Conservation (phyloP, 768 basidiomycete genomes). For the Leucosporidium creatinivorum region DNA sequence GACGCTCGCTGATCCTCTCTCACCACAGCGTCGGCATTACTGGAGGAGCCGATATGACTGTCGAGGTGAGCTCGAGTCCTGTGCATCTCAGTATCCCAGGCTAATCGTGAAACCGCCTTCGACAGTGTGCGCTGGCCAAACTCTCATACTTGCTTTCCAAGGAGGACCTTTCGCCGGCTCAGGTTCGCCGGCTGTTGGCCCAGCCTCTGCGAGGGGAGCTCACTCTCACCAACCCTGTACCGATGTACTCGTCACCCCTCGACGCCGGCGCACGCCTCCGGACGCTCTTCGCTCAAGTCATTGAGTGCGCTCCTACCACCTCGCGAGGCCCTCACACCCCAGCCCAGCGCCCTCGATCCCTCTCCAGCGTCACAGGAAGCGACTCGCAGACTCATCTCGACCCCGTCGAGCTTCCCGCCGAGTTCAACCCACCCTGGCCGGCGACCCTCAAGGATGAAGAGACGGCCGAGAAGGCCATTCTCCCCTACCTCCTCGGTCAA, state of each 20-base stretch:
- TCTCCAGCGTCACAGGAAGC: neutral
- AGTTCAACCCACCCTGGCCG: slow-evolving; percentile 25
- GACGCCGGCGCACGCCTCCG: slow-evolving; percentile 6
- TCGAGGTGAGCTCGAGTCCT: slow-evolving; percentile 55
- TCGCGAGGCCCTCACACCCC: slow-evolving; percentile 1
- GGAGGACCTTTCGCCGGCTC: slow-evolving; percentile 57
- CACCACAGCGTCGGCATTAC: slow-evolving; percentile 56
- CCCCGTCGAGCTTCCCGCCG: slow-evolving; percentile 9
- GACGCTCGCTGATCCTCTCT: neutral
- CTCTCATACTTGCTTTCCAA: slow-evolving; percentile 84
- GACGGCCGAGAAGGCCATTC: slow-evolving; percentile 23
- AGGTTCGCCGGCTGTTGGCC: slow-evolving; percentile 67
- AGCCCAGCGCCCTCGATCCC: neutral
- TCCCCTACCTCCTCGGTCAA: slow-evolving; percentile 32
- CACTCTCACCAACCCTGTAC: slow-evolving; percentile 51
- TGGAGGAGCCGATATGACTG: slow-evolving; percentile 86
- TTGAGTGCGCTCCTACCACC: slow-evolving; percentile 21
- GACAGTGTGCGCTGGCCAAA: slow-evolving; percentile 80
- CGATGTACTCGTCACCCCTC: slow-evolving; percentile 38
- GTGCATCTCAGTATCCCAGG: neutral
- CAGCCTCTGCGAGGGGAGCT: slow-evolving; percentile 84
- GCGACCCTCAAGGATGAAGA: slow-evolving; percentile 21
- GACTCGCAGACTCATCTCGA: neutral
- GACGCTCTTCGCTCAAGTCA: slow-evolving; percentile 32
- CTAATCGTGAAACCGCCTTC: neutral